Base-by-base conservation (phyloP, 306 rosid species). In the Carpinus fangiana region DNA sequence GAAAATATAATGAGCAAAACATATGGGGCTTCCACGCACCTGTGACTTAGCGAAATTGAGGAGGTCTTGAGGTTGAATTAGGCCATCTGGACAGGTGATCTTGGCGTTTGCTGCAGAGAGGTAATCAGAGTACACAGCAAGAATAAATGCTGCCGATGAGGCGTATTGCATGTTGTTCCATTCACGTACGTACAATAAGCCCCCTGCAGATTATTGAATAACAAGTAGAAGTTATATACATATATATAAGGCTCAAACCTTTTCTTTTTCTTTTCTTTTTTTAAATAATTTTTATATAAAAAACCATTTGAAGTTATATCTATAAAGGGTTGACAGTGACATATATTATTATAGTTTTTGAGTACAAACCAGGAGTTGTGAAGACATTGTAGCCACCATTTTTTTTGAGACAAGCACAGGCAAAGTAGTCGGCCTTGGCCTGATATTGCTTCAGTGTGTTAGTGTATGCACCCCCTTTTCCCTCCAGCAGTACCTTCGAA, bases 131-230 rank as follows among this genome's bases (percentile, higher is more conserved):
- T 92, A 92, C 14, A 90, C 94, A 26, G 86, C 90, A 41, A 74
- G 62, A 60, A 94, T 90, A 82, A 92, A 94, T 4, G 96, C 81
- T 38, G 97, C 89, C 5, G 98, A 83, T 9, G 96, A 81, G 74
- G 69, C 97, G 83, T 92, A 94, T 75, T 92, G 98, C 92, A 94
- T 70, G 86, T 94, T 94, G 90, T 94, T 87, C 98, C 98, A 94
- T 56, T 92, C 90, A 0, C 80, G 89, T 46, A 90, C 88, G 69
- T 92, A 94, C 57, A 94, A 26, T 46, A 94, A 80, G 10, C 97
- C 98, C 23, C 96, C 98, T 91, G 78, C 31, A 8, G 28, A 79
- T 64, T 47, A 79, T 65, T 52, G 50, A 2, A 51, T 16, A 20
- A 23, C 13, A 74, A 9, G 3, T 31, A 2, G 2, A 2, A 31